Evolutionary conservation across 306 rosid species (phyloP), one percentile per base, ranked within the genome.

Genomic region (Gynostemma pentaphyllum): DNA sequence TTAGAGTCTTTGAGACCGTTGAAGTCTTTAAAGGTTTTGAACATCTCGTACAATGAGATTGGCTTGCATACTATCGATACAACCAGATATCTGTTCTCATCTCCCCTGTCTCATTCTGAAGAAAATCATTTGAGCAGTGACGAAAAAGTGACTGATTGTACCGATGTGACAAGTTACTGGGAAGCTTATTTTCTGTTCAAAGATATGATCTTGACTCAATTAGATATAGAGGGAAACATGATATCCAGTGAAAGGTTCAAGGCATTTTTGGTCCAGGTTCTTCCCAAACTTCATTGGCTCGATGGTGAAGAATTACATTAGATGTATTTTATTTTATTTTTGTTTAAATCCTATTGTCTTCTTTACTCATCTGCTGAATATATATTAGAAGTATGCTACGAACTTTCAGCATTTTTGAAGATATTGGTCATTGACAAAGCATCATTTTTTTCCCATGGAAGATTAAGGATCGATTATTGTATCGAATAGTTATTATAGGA

Each of bases 71-170:
- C 85, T 0, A 70, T 86, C 44, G 95, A 92, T 81, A 81, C 90
- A 4, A 78, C 83, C 39, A 68, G 95, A 83, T 88, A 86, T 64
- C 72, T 83, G 4, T 88, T 76, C 51, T 63, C 88, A 37, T 88
- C 97, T 68, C 90, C 99, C 40, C 56, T 92, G 69, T 76, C 82
- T 61, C 94, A 81, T 51, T 71, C 81, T 9, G 92, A 84, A 72
- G 88, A 82, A 69, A 77, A 69, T 78, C 73, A 60, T 28, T 75
- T 80, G 84, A 76, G 79, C 53, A 54, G n/a, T 28, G 64, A 74
- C 21, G 77, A 81, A 65, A 48, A 22, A 39, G 74, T 73, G 22
- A 18, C 56, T 4, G 82, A 70, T 67, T 60, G 39, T 61, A 21
- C 60, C 45, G 57, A 40, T 67, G 73, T 67, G 55, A 39, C 74